phyloP scores from a whole-genome alignment of 2,329 filamentous ascomycete species.

The Apiospora sp. region DNA sequence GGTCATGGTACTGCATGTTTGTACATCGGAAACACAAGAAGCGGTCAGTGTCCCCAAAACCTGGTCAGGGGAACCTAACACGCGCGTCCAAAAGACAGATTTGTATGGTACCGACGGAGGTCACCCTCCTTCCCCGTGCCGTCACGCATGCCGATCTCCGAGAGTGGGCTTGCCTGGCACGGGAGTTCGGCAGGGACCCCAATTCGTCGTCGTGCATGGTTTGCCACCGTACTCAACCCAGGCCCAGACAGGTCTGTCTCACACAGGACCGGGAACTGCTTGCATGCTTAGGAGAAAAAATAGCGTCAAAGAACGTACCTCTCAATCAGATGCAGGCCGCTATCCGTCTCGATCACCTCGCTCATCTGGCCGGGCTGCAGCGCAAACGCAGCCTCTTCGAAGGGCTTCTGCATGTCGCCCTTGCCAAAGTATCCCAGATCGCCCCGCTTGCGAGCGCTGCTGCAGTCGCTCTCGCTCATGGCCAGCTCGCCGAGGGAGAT shows the following conservation, averaged over 20 bases:
- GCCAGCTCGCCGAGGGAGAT: conserved; percentile 82
- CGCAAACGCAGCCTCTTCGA: conserved; percentile 95
- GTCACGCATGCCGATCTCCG: not conserved
- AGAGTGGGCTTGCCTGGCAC: not conserved
- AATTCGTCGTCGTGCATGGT: not conserved
- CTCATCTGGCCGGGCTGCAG: conserved; percentile 88
- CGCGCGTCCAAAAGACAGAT: not conserved
- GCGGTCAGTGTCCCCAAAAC: not conserved
- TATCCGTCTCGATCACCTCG: conserved; percentile 87
- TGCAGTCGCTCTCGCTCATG: conserved; percentile 90
- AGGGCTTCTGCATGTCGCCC: conserved; percentile 98
- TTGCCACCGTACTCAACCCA: not conserved
- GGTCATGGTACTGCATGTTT: not conserved
- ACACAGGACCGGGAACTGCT: not conserved
- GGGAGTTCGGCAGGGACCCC: not conserved
- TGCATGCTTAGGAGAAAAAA: not conserved
- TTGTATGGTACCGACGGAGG: not conserved
- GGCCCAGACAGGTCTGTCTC: not conserved
- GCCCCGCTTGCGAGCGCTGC: conserved; percentile 90
- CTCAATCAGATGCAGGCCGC: conserved; percentile 94
- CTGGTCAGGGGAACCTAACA: not conserved
- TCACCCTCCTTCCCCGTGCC: not conserved
- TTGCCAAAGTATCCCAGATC: conserved; percentile 94
- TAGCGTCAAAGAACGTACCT: conserved; percentile 43
- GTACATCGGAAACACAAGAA: not conserved